Conservation (phyloP, 352 stramenopile genomes). For the Peronospora belbahrii region DNA sequence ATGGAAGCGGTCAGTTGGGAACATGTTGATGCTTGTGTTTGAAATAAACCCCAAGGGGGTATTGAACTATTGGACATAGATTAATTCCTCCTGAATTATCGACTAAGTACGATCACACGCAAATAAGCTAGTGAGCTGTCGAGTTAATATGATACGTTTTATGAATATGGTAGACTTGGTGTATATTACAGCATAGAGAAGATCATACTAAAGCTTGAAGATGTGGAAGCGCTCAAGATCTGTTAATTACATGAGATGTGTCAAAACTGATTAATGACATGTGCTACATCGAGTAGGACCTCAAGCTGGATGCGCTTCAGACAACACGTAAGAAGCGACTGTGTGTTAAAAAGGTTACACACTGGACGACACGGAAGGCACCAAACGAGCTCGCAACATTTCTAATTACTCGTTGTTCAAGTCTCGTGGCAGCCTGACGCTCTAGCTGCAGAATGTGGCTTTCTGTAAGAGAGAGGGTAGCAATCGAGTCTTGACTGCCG, state of each 20-base stretch:
- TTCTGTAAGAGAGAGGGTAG: constrained; percentile 74
- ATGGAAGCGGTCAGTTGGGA: constrained; percentile 76
- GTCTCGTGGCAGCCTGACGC: constrained; percentile 79
- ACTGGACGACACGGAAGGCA: constrained; percentile 61
- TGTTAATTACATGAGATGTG: constrained; percentile 86
- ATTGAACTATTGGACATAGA: too few species aligned
- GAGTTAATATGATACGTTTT: too few species aligned
- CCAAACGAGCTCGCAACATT: constrained; percentile 73
- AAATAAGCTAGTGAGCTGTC: too few species aligned
- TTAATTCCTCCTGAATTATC: too few species aligned
- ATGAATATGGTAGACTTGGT: constrained; percentile 92
- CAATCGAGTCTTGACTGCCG: constrained; percentile 56
- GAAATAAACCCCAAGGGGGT: too few species aligned
- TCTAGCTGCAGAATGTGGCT: constrained; percentile 89
- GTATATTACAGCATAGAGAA: constrained; percentile 90
- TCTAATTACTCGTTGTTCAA: constrained; percentile 85
- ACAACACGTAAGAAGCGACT: constrained; percentile 73
- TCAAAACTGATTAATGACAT: constrained; percentile 88
- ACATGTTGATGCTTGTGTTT: constrained; percentile 44
- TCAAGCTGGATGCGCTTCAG: constrained; percentile 87
- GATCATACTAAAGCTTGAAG: constrained; percentile 92
- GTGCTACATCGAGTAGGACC: constrained; percentile 91
- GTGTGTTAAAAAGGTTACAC: constrained; percentile 57
- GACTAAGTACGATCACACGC: constrained; percentile 28
- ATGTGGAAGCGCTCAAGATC: constrained; percentile 82